These are phyloP conservation scores for Amanita phalloides DNA, from an alignment of 768 basidiomycete species.

Conservation along the genomic window DNA sequence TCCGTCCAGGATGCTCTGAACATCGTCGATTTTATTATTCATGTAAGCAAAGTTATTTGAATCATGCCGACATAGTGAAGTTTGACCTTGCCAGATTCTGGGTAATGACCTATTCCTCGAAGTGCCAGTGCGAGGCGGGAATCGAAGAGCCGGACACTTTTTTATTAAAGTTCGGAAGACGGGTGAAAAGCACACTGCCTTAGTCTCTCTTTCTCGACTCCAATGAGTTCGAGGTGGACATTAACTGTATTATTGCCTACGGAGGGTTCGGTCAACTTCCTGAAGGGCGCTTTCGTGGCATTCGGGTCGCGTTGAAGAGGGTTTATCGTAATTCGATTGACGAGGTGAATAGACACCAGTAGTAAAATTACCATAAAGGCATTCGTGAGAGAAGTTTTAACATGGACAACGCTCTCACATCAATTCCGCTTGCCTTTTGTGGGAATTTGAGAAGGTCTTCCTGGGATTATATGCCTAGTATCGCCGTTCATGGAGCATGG, in stretches of 20 bases:
- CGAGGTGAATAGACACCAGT: not conserved
- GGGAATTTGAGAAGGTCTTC: not conserved
- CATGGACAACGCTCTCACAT: constrained; percentile 1
- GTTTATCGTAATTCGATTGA: not conserved
- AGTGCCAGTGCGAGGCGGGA: not conserved
- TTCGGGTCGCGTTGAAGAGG: not conserved
- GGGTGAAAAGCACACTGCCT: not conserved
- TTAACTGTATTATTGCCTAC: not conserved
- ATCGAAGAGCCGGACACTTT: not conserved
- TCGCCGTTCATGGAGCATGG: constrained; percentile 2
- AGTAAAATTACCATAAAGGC: not conserved
- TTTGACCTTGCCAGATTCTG: not conserved
- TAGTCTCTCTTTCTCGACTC: not conserved
- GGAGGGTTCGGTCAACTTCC: not conserved
- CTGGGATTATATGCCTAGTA: not conserved
- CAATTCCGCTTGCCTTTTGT: not conserved
- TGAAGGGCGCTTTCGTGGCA: not conserved
- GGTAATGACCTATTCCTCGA: not conserved
- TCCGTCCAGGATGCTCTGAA: not conserved
- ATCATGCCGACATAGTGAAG: not conserved
- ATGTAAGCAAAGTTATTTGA: not conserved
- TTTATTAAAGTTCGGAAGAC: not conserved
- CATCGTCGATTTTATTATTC: not conserved
- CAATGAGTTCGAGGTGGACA: not conserved
- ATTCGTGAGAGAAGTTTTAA: not conserved